A percentile compares a stretch with the other conserved stretches of the same genome.
Conservation (phyloP, 2,329 filamentous ascomycete genomes). For the Endocalyx cinctus region DNA sequence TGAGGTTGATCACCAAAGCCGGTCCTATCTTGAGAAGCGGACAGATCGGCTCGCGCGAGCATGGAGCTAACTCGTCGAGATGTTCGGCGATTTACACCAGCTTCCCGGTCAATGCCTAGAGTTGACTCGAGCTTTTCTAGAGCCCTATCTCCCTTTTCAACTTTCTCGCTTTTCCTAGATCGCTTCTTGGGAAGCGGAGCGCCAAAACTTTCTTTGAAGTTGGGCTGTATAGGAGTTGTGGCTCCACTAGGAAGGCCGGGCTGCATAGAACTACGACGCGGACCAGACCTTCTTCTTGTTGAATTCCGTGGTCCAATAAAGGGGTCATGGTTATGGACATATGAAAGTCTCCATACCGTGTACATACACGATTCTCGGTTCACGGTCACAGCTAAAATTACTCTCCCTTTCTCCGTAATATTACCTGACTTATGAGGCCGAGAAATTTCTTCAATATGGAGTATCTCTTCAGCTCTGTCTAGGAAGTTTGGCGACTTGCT, state of each 20-base stretch:
- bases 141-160: slow-evolving; percentile 40
- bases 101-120: slow-evolving; percentile 62
- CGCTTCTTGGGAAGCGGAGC: slow-evolving; percentile 50
- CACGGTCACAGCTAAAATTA: slow-evolving; percentile 75
- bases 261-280: slow-evolving; percentile 62
- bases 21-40: slow-evolving; percentile 74
- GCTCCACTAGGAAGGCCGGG: slow-evolving; percentile 67
- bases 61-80: slow-evolving; percentile 86
- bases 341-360: slow-evolving; percentile 79
- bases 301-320: slow-evolving; percentile 44
- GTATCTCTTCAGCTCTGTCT: slow-evolving; percentile 72
- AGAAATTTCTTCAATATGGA: slow-evolving; percentile 73
- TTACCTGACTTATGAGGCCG: slow-evolving; percentile 46
- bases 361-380: slow-evolving; percentile 74
- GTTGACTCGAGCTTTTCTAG: slow-evolving; percentile 63
- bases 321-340: slow-evolving; percentile 63
- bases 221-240: slow-evolving; percentile 69
- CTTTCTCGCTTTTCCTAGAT: slow-evolving; percentile 45
- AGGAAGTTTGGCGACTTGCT: slow-evolving; percentile 52
- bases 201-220: slow-evolving; percentile 74
- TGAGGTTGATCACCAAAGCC: slow-evolving; percentile 67
- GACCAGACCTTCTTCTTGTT: slow-evolving; percentile 40
- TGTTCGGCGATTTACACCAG: slow-evolving; percentile 51
- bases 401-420: slow-evolving; percentile 34
- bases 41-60: slow-evolving; percentile 80